phyloP scores from a whole-genome alignment of 1,139 yeast species.

The Kurtzmaniella quercitrusa region DNA sequence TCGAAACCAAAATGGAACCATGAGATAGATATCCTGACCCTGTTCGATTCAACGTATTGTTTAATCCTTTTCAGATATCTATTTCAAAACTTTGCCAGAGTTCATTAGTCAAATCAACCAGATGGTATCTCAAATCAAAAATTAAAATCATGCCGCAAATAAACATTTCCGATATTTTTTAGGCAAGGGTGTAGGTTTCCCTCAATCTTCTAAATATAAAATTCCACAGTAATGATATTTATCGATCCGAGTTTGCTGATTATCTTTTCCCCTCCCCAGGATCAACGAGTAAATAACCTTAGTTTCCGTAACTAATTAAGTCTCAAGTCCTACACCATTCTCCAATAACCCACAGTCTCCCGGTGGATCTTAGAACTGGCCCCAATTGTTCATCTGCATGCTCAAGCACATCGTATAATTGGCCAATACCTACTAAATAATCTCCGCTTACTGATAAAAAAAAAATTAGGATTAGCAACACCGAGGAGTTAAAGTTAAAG shows the following conservation, averaged over 20 bases:
- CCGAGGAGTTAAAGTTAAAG: not conserved
- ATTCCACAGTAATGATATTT: not conserved
- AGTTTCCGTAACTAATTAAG: not conserved
- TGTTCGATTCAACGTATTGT: no score
- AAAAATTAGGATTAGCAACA: not conserved
- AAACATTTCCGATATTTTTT: not conserved
- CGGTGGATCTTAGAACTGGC: no score
- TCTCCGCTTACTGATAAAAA: not conserved
- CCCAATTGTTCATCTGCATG: no score
- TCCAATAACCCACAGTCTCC: not conserved
- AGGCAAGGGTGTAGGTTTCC: not conserved
- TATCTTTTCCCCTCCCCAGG: not conserved
- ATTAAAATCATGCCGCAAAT: not conserved
- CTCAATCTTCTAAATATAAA: not conserved
- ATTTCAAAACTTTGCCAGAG: no score
- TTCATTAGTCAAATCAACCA: not conserved
- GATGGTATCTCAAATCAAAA: not conserved
- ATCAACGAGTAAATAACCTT: not conserved
- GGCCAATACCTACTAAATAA: not conserved
- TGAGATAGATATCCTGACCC: no score
- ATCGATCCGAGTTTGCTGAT: not conserved
- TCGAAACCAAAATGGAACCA: no score
- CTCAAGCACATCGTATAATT: not conserved
- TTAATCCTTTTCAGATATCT: no score
- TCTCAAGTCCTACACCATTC: not conserved